Conservation (phyloP, 306 rosid genomes). For the Cicer cuneatum region DNA sequence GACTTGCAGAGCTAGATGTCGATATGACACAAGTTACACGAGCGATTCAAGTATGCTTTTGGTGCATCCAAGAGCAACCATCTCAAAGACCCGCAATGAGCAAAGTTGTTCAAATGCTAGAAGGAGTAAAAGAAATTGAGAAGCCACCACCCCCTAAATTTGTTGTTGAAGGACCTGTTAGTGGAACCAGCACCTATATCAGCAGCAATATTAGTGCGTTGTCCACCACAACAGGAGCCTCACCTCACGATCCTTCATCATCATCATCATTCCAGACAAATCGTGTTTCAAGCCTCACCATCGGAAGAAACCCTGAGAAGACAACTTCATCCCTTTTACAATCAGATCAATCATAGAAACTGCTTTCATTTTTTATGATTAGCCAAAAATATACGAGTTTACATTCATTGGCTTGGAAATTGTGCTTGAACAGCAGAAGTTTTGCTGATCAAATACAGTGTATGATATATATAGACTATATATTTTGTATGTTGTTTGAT, state of each 20-base stretch:
- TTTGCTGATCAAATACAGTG: neutral
- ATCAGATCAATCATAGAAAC: slow-evolving; percentile 33
- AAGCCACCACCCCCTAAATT: slow-evolving; percentile 66
- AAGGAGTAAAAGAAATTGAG: slow-evolving; percentile 67
- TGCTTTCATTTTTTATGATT: slow-evolving; percentile 10
- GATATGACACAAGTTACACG: slow-evolving; percentile 69
- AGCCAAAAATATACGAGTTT: neutral
- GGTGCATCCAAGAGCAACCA: slow-evolving; percentile 95
- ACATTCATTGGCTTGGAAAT: neutral
- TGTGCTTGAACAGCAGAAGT: neutral
- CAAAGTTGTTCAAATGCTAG: slow-evolving; percentile 83
- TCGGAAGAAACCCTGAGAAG: slow-evolving; percentile 52
- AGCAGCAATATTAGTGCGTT: slow-evolving; percentile 58
- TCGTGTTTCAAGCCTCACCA: slow-evolving; percentile 39
- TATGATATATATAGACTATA: neutral
- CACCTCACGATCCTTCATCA: slow-evolving; percentile 49
- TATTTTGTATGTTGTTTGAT: slow-evolving; percentile 8
- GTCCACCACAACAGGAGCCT: slow-evolving; percentile 48
- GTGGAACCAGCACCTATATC: slow-evolving; percentile 48
- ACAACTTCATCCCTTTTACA: slow-evolving; percentile 57
- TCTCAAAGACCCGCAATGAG: slow-evolving; percentile 82
- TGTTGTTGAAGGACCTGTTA: slow-evolving; percentile 45
- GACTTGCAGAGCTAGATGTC: slow-evolving; percentile 57
- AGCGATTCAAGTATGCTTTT: slow-evolving; percentile 70
- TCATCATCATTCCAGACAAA: slow-evolving; percentile 42